phyloP scores from a whole-genome alignment of 306 rosid species.

The Mimosa pudica region DNA sequence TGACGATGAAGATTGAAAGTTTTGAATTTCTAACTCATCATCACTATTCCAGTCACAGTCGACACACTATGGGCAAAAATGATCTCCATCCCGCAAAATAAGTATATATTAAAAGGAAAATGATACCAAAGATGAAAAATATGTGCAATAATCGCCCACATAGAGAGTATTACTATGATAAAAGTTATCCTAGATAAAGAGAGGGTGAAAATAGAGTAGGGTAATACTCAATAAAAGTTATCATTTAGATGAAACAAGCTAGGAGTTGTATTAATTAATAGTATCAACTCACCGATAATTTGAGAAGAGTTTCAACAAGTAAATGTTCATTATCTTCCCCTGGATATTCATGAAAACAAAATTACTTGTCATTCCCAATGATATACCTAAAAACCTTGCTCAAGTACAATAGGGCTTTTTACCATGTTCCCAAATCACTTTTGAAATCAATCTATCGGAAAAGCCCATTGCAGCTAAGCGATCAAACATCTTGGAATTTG shows the following conservation, averaged over 20 bases:
- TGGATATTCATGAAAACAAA: conserved; percentile 46
- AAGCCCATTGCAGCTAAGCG: conserved; percentile 82
- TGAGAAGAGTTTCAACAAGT: conserved; percentile 76
- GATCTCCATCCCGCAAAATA: no score
- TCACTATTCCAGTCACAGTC: no score
- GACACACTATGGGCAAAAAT: no score
- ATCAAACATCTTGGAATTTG: conserved; percentile 67
- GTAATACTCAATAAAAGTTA: conserved; percentile 28
- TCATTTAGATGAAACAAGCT: background rate
- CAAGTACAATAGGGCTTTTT: conserved; percentile 39
- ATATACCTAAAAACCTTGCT: conserved; percentile 13
- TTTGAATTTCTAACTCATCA: no score
- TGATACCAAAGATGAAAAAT: no score
- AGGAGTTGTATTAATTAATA: conserved; percentile 24
- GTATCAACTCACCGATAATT: conserved; percentile 66
- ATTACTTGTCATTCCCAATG: conserved; percentile 31
- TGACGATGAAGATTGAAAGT: background rate
- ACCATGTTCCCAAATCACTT: conserved; percentile 83
- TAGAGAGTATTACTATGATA: no score
- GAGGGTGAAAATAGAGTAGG: conserved; percentile 16
- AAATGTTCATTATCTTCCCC: conserved; percentile 77
- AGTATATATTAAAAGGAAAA: no score
- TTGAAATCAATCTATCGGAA: conserved; percentile 64
- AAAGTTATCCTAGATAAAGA: background rate
- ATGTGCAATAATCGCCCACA: no score